These are phyloP conservation scores for Gracilariopsis chorda DNA, from an alignment of 23 red algal genomes.

Conservation along the genomic window DNA sequence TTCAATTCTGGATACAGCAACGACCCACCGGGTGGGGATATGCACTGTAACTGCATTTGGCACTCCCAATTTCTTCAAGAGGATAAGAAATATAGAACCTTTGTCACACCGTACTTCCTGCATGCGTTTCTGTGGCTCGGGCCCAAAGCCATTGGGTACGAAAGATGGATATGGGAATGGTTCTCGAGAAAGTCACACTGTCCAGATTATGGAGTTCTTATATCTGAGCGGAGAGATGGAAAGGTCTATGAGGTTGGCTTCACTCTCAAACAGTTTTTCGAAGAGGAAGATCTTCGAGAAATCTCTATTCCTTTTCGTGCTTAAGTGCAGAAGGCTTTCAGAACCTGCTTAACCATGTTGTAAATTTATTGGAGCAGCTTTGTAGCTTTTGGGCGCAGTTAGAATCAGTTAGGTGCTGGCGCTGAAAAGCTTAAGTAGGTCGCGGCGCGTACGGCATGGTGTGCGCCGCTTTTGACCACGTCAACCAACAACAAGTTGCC, in stretches of 20 bases:
- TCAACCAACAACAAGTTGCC: constrained; percentile 61
- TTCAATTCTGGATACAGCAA: too few relatives aligned
- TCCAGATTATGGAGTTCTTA: background rate
- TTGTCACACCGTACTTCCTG: background rate
- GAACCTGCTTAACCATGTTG: too few relatives aligned
- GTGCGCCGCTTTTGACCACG: constrained; percentile 45
- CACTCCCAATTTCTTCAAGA: background rate
- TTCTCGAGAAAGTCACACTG: background rate
- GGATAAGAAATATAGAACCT: background rate
- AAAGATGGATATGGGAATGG: background rate
- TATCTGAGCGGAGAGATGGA: background rate
- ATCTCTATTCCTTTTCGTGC: background rate
- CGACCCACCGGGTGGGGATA: too few relatives aligned
- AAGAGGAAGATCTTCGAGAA: background rate
- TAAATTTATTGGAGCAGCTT: too few relatives aligned
- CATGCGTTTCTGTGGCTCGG: background rate
- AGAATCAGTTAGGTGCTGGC: too few relatives aligned
- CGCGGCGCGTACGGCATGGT: constrained; percentile 98
- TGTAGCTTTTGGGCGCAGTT: too few relatives aligned
- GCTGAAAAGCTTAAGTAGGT: too few relatives aligned
- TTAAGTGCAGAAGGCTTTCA: too few relatives aligned
- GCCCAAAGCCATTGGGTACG: background rate
- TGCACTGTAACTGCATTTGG: too few relatives aligned
- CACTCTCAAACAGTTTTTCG: background rate
- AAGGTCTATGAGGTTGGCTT: background rate